Base-by-base conservation (phyloP, 108 stramenopile species). In the Ochromonas danica region DNA sequence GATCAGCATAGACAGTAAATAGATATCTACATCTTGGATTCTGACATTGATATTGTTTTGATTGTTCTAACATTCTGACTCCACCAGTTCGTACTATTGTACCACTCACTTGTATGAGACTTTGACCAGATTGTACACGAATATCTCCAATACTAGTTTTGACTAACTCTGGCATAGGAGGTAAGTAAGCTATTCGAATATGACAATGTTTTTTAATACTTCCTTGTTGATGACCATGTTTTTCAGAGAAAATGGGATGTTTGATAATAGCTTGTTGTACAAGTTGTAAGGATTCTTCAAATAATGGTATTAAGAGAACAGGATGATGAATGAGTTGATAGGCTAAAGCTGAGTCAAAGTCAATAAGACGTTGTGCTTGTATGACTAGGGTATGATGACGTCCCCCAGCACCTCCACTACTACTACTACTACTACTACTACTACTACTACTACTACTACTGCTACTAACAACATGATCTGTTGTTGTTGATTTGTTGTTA, bases 1-100 rank as follows among this genome's bases (percentile, higher is more conserved):
- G 87, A 84, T 95, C 93, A 40, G 94, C 94, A 43, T 81, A 57
- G 43, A 93, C 90, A 3, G 83, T 63, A 84, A 96, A 95, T 31
- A 71, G 84, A 30, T 78, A 77, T 0, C 84, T 85, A 84, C 98
- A 97, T 10, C 88, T 91, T 0, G 78, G 62, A 60, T 85, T 88
- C 45, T 41, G 27, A 81, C 98, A 99, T 71, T 83, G 82, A 84
- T 93, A 99, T 10, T 86, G 83, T 39, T 95, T 80, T 38, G 87
- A 79, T 31, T 88, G 81, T 84, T 99, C 96, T 82, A 96, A 91
- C 94, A 99, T 94, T 70, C 92, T 91, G 1, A 95, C 88, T 2
- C 91, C 88, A 0, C 90, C 88, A 0, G 94, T 87, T 27, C 97
- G 90, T 10, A 96, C 91, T 43, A 96, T 94, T 0, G 95, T 97